Percentiles rank a stretch among this genome's conserved stretches.
Evolutionary conservation across 2,329 filamentous ascomycete species (phyloP).

Genomic region (Sarocladium brachiariae): DNA sequence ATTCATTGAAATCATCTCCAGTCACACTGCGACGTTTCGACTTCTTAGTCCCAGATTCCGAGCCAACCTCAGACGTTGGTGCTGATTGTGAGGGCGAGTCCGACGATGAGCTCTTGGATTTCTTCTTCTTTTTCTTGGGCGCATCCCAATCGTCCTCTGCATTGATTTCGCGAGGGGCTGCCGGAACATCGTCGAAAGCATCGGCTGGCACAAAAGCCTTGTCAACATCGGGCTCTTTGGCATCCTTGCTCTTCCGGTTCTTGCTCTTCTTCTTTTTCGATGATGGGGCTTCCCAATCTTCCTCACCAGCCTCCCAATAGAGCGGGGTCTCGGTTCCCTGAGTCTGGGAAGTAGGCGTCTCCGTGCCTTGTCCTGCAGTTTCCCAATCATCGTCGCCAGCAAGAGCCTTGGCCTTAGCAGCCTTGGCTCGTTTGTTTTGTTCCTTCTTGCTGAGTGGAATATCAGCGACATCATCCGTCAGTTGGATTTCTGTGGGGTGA

Average conservation of each 20-base stretch:
- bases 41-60: conserved; percentile 30
- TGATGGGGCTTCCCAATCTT: conserved; percentile 21
- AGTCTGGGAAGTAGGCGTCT: conserved; percentile 6
- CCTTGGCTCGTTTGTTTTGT: conserved; percentile 35
- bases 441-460: conserved; percentile 27
- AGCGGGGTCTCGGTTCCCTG: conserved; percentile 1
- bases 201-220: conserved; percentile 23
- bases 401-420: conserved; percentile 21
- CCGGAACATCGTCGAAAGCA: conserved; percentile 21
- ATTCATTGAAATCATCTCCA: conserved; percentile 27
- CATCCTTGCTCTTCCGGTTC: conserved; percentile 21
- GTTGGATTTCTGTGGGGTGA: not conserved
- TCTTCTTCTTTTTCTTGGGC: conserved; percentile 28
- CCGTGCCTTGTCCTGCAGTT: conserved; percentile 2
- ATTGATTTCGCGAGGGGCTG: conserved; percentile 15
- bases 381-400: conserved; percentile 19
- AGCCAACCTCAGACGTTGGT: conserved; percentile 30
- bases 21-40: conserved; percentile 29
- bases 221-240: conserved; percentile 19
- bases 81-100: conserved; percentile 27
- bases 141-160: conserved; percentile 29
- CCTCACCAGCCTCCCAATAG: conserved; percentile 13
- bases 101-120: conserved; percentile 26
- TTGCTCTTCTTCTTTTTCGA: conserved; percentile 26
- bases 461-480: not conserved